Conservation (phyloP, 768 basidiomycete species). For the Clavaria fumosa region DNA sequence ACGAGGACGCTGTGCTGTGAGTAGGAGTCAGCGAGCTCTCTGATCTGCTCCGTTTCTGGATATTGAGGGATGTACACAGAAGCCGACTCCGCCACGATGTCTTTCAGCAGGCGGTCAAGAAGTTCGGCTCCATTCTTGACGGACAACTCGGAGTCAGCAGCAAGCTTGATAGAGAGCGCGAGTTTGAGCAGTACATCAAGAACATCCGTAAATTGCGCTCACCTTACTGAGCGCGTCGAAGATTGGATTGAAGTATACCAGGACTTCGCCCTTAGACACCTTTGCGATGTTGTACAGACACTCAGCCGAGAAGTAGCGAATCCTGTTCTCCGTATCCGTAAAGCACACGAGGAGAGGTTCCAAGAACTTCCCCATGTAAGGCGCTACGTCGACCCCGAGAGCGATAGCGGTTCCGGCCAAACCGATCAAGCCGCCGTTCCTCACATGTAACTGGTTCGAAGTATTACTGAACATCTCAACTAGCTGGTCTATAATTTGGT, state of each 20-base stretch:
- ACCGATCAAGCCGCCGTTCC: conserved; percentile 92
- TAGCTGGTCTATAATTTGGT: conserved; percentile 83
- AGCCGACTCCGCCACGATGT: conserved; percentile 93
- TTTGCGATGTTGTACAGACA: conserved; percentile 97
- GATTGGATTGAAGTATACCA: conserved; percentile 96
- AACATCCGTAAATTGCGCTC: conserved; percentile 13
- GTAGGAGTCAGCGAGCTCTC: conserved; percentile 39
- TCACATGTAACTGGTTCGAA: conserved; percentile 70
- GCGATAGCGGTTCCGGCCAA: conserved; percentile 97
- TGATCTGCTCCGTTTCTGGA: conserved; percentile 58
- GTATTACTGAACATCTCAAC: conserved; percentile 85
- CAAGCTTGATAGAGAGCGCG: conserved; percentile 42
- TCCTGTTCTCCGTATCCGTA: conserved; percentile 84
- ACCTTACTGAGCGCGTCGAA: conserved; percentile 98
- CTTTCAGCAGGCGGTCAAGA: conserved; percentile 91
- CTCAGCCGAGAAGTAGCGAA: conserved; percentile 95
- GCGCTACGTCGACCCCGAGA: conserved; percentile 80
- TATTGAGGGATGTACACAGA: conserved; percentile 87
- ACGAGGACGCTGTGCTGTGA: conserved; percentile 41
- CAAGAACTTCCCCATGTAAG: conserved; percentile 89
- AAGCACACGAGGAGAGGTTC: conserved; percentile 83
- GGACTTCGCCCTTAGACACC: conserved; percentile 91
- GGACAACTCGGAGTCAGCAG: conserved; percentile 87
- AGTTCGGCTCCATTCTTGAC: conserved; percentile 98
- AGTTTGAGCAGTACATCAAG: conserved; percentile 3